Evolutionary conservation across 768 basidiomycete genomes (phyloP), one percentile per base, ranked within the genome.

Genomic region (Daedaleopsis nitida): DNA sequence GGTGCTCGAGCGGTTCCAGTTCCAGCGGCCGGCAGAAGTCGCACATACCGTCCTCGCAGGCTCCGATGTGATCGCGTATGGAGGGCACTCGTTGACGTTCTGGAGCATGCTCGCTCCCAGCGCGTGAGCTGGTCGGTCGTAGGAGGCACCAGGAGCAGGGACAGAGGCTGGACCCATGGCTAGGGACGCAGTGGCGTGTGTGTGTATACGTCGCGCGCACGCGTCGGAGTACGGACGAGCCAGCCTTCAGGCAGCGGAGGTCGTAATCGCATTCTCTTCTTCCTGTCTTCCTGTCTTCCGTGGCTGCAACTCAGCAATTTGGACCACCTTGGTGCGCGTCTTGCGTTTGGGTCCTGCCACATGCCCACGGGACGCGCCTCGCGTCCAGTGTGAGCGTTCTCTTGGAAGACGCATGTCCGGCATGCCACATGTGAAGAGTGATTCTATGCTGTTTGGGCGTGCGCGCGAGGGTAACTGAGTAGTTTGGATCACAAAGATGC

Each of bases 21-120:
- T 73, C 61, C 65, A 65, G 59, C 71, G 72, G 58, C 70, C 72
- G 52, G 72, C 76, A 47, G 65, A 72, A 51, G 74, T 79, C 39
- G 73, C 75, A 17, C 79, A 82, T 67, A 75, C 79, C 27, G 68
- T 74, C 38, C 77, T 81, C 58, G 66, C 76, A 34, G 74, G 72
- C n/a, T 66, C 70, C 53, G 73, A 78, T 55, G 70, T 81, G 47
- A 70, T 79, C 56, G 76, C 78, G 43, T 80, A 80, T 60, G 77
- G 78, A 35, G 70, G 68, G 39, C 70, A 72, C 38, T 69, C 69
- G 24, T 74, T 83, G 42, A 77, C 77, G 39, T 81, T 78, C 54
- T 71, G 65, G 63, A 67, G 63, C 52, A 45, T 57, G 35, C 52
- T 57, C 24, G 44, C 21, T 23, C 19, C 47, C 23, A 49, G 23